phyloP scores from a whole-genome alignment of 83 land plant genomes.

The Diphasiastrum complanatum region DNA sequence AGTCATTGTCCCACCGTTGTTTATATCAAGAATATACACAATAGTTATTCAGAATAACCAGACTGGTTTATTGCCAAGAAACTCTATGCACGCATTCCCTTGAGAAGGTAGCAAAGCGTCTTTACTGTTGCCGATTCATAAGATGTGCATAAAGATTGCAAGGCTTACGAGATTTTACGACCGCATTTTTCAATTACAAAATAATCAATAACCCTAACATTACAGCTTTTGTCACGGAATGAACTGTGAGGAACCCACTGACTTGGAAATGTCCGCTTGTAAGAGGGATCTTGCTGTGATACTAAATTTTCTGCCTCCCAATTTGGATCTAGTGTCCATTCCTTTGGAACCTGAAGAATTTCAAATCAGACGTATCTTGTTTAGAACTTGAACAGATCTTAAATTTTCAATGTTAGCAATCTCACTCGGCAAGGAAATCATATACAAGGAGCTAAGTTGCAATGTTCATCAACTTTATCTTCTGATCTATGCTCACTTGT shows the following conservation, averaged over 20 bases:
- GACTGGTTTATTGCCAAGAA: too few relatives aligned
- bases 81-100: too few relatives aligned
- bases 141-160: too few relatives aligned
- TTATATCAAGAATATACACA: too few relatives aligned
- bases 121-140: too few relatives aligned
- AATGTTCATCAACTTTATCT: too few relatives aligned
- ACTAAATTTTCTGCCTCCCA: conserved; percentile 68
- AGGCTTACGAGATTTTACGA: too few relatives aligned
- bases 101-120: too few relatives aligned
- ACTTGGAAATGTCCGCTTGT: conserved; percentile 60
- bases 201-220: conserved; percentile 71
- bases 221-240: conserved; percentile 50
- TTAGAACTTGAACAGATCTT: not conserved
- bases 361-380: not conserved
- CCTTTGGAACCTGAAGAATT: conserved; percentile 76
- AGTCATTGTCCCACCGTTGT: too few relatives aligned
- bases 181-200: conserved; percentile 55
- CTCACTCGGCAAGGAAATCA: not conserved
- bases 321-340: conserved; percentile 79
- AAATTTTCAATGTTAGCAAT: not conserved
- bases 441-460: too few relatives aligned
- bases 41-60: too few relatives aligned
- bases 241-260: conserved; percentile 61
- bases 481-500: too few relatives aligned
- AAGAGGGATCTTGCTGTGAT: conserved; percentile 29